phyloP scores from a whole-genome alignment of 176 grass and related monocot species.

The Triticum aestivum region IWGSC_CS_RefSeq_v2.1 NC_057797.1:135893430-135893929 shows the following conservation, averaged over 20 bases:
- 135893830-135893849: slow-evolving; percentile 45
- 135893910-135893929: slow-evolving; percentile 47
- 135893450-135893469: background rate
- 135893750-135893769: too few species aligned
- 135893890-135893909: slow-evolving; percentile 48
- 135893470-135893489: background rate
- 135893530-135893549: background rate
- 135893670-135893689: background rate
- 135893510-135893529: background rate
- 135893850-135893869: slow-evolving; percentile 22
- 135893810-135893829: background rate
- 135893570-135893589: background rate
- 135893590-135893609: background rate
- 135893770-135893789: too few species aligned
- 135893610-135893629: background rate
- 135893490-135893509: background rate
- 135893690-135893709: background rate
- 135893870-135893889: slow-evolving; percentile 28
- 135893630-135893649: background rate
- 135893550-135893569: background rate
- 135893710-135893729: background rate
- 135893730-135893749: background rate
- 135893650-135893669: background rate
- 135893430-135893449: background rate
- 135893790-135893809: too few species aligned